These are phyloP conservation scores for Alternaria sp. DNA, from an alignment of 2,329 filamentous ascomycete species.

Conservation along the genomic window DNA sequence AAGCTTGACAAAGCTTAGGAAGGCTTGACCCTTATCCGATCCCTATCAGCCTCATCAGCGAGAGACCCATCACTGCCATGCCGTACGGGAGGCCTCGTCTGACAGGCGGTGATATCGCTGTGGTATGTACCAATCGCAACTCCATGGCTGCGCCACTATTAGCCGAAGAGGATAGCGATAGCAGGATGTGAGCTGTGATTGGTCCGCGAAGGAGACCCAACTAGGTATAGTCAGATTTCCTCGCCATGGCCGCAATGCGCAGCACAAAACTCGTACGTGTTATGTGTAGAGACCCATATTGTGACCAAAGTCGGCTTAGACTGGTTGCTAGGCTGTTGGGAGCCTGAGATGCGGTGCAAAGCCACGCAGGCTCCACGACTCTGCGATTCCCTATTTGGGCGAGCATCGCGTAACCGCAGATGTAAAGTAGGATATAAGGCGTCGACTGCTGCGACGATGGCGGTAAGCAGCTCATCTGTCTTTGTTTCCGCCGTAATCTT, in stretches of 20 bases:
- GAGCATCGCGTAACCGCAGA: slow-evolving; percentile 1
- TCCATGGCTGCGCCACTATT: neutral
- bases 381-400: slow-evolving; percentile 2
- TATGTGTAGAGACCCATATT: neutral
- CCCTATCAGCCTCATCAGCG: neutral
- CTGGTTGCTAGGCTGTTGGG: neutral
- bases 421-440: slow-evolving; percentile 13
- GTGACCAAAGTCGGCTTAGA: neutral
- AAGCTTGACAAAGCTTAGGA: neutral
- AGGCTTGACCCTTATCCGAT: neutral
- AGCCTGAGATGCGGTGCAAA: neutral
- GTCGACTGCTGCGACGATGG: neutral
- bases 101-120: neutral
- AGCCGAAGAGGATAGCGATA: neutral
- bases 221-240: slow-evolving; percentile 11
- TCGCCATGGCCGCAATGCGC: neutral
- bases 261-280: neutral
- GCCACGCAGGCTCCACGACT: slow-evolving; percentile 1
- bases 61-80: neutral
- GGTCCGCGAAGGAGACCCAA: slow-evolving; percentile 21
- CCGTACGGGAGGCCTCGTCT: neutral
- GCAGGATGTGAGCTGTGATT: slow-evolving; percentile 17
- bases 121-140: slow-evolving; percentile 5
- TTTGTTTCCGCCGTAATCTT: neutral
- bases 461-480: neutral